Conservation (phyloP, 139 green algal species). For the Asterochloris erici region DNA sequence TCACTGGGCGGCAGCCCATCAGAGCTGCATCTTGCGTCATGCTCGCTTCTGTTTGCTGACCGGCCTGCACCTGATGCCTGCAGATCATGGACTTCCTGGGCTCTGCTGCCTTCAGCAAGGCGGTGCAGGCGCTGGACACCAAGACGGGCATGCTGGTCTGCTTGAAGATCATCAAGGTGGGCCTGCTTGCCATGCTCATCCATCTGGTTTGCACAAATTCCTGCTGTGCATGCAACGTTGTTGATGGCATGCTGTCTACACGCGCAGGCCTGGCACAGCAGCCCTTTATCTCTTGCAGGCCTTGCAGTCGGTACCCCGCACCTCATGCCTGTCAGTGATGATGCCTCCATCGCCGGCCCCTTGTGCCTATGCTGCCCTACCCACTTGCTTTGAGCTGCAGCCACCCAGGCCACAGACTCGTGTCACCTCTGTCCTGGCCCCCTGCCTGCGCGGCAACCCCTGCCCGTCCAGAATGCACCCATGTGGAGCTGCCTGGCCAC, state of each 20-base stretch:
- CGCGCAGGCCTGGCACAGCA: background rate
- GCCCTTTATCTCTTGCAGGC: background rate
- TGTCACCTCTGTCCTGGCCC: no score
- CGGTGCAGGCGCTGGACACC: slow-evolving; percentile 89
- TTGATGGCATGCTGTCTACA: background rate
- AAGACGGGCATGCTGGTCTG: slow-evolving; percentile 85
- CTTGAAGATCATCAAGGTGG: slow-evolving; percentile 95
- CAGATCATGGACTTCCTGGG: slow-evolving; percentile 90
- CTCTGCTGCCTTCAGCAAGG: slow-evolving; percentile 91
- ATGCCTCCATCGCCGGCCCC: no score
- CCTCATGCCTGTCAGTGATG: no score
- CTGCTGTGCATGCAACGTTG: background rate
- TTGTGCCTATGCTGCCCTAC: no score
- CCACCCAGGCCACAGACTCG: no score
- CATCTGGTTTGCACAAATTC: background rate
- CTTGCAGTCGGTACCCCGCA: background rate
- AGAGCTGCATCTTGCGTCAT: no score
- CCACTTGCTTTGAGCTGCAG: no score
- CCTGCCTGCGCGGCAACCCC: no score
- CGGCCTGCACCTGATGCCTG: background rate
- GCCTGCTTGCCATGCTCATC: background rate
- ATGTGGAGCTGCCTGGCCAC: no score
- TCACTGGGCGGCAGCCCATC: no score
- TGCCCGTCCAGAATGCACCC: no score
- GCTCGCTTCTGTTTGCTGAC: no score